Conservation (phyloP, 140 eudicot genomes). For the Senecio squalidus region DNA sequence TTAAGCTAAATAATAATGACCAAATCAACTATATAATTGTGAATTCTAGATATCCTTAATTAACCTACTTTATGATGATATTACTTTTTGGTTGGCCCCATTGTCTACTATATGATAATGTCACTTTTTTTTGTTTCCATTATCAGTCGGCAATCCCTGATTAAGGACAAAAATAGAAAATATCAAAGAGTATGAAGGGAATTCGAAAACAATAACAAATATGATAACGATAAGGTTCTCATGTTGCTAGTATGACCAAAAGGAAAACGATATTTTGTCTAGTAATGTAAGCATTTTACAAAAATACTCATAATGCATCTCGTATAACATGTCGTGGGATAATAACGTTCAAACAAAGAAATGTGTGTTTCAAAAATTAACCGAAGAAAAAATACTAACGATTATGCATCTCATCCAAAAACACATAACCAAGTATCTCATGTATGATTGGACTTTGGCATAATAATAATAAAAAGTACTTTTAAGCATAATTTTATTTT, state of each 20-base stretch:
- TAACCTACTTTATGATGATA: background rate
- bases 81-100: background rate
- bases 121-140: background rate
- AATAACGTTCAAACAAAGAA: too few species aligned
- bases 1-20: slow-evolving; percentile 10
- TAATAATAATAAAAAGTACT: too few species aligned
- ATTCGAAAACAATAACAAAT: slow-evolving; percentile 16
- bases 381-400: too few species aligned
- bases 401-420: too few species aligned
- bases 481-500: too few species aligned
- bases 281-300: background rate
- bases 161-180: background rate
- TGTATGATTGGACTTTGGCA: too few species aligned
- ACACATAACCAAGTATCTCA: too few species aligned
- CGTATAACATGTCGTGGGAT: too few species aligned
- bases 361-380: too few species aligned
- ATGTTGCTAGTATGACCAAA: background rate
- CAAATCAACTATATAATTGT: slow-evolving; percentile 9
- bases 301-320: too few species aligned
- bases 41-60: slow-evolving; percentile 1
- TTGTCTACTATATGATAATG: background rate
- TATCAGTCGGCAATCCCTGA: slow-evolving; percentile 19
- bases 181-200: slow-evolving; percentile 11
- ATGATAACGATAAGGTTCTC: background rate
- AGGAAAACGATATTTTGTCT: background rate